phyloP scores from a whole-genome alignment of 768 basidiomycete genomes.

The Suillus weaverae region DNA sequence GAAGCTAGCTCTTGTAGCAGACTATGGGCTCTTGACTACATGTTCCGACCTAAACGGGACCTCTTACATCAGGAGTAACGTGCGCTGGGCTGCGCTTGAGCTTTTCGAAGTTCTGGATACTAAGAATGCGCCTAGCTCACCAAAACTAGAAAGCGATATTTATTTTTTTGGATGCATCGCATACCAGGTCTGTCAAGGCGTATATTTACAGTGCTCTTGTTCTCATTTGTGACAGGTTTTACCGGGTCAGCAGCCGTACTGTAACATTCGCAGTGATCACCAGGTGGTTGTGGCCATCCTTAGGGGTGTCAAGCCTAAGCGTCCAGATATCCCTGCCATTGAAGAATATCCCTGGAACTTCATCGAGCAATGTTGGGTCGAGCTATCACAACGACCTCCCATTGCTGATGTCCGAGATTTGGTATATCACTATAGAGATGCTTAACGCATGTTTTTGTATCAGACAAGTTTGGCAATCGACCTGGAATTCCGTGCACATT shows the following conservation, averaged over 20 bases:
- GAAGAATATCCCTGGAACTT: conserved; percentile 41
- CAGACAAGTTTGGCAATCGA: neutral
- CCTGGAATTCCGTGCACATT: neutral
- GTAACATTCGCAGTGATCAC: conserved; percentile 5
- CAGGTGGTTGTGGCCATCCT: conserved; percentile 15
- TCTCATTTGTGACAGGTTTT: conserved; percentile 1
- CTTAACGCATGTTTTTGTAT: neutral
- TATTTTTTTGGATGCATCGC: conserved; percentile 21
- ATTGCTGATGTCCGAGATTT: neutral
- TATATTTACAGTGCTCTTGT: neutral
- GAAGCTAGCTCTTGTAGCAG: neutral
- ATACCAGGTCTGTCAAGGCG: conserved; percentile 21
- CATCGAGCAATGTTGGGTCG: conserved; percentile 40
- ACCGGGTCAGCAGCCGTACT: neutral
- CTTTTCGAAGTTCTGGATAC: conserved; percentile 24
- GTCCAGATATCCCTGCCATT: conserved; percentile 37
- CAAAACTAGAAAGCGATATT: conserved; percentile 7
- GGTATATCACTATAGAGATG: neutral
- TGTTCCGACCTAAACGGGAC: neutral
- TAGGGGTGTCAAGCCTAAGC: neutral
- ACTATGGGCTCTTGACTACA: neutral
- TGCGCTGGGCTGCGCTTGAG: conserved; percentile 32
- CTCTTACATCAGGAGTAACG: conserved; percentile 22
- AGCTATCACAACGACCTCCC: neutral
- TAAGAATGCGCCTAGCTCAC: neutral